Evolutionary conservation across 768 basidiomycete genomes (phyloP).

Genomic region (Boletus huronensis): DNA sequence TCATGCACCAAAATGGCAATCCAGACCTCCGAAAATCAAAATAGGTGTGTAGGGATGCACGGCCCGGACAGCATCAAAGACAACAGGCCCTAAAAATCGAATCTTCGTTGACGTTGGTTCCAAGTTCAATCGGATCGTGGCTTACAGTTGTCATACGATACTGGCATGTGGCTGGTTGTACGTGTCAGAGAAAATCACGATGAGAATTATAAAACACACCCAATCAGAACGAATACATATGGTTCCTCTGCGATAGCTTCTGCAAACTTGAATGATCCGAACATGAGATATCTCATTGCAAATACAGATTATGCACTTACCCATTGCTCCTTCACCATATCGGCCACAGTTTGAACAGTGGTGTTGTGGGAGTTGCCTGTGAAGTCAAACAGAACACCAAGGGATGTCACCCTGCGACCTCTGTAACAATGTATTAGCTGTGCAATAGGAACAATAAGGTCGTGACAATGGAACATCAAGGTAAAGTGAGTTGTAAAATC

Average conservation of each 20-base stretch:
- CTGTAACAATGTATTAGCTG: conserved; percentile 13
- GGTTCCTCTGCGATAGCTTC: conserved; percentile 79
- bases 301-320: conserved; percentile 31
- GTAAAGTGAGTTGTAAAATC: not conserved
- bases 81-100: conserved; percentile 55
- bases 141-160: conserved; percentile 63
- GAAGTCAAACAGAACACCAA: conserved; percentile 80
- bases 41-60: conserved; percentile 77
- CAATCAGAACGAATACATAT: conserved; percentile 74
- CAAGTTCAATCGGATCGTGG: not conserved
- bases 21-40: conserved; percentile 70
- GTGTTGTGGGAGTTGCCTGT: conserved; percentile 67
- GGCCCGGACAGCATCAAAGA: conserved; percentile 70
- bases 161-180: conserved; percentile 77
- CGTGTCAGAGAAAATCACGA: not conserved
- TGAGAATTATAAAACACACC: conserved; percentile 38
- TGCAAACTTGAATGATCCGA: conserved; percentile 49
- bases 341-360: conserved; percentile 66
- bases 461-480: not conserved
- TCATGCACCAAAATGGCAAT: not conserved
- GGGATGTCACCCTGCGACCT: conserved; percentile 70
- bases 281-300: not conserved
- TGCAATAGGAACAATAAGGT: not conserved
- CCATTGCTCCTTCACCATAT: conserved; percentile 82
- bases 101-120: not conserved